Conservation (phyloP, 2,329 filamentous ascomycete species). For the Penicillium brevicompactum region DNA sequence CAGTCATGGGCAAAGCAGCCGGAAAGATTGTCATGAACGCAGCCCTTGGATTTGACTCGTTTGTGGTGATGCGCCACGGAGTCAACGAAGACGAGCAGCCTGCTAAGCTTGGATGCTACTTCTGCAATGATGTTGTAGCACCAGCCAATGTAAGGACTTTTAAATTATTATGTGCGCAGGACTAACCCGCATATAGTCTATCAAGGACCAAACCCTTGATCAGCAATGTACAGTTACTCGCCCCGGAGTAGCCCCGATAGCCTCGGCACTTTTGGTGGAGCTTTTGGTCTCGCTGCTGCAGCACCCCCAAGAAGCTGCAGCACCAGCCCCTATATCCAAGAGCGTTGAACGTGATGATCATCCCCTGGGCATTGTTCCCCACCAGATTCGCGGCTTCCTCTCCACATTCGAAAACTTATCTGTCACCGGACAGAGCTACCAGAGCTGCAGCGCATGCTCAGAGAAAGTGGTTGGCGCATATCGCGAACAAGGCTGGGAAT, state of each 20-base stretch:
- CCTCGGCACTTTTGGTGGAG: conserved; percentile 88
- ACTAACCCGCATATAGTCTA: conserved; percentile 61
- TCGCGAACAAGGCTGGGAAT: conserved; percentile 59
- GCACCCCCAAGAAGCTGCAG: conserved; percentile 63
- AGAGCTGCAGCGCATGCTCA: conserved; percentile 65
- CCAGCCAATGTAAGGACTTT: conserved; percentile 76
- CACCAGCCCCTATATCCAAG: conserved; percentile 39
- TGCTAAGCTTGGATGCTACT: conserved; percentile 86
- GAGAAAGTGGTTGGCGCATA: conserved; percentile 57
- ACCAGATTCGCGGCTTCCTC: conserved; percentile 66
- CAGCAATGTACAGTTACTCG: conserved; percentile 98
- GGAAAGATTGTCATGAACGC: conserved; percentile 97
- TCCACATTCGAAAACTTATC: conserved; percentile 61
- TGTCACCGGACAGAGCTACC: conserved; percentile 60
- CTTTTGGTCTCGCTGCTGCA: conserved; percentile 85
- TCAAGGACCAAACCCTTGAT: conserved; percentile 93
- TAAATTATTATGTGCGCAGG: conserved; percentile 11
- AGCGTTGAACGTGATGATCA: conserved; percentile 43
- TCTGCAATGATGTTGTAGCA: conserved; percentile 96
- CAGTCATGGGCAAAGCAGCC: conserved; percentile 89
- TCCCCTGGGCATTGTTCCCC: conserved; percentile 58
- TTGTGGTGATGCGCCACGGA: conserved; percentile 95
- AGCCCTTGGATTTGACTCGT: conserved; percentile 93
- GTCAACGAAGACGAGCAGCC: conserved; percentile 60
- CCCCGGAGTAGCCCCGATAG: conserved; percentile 88